Evolutionary conservation across 331 rosid species (phyloP).

Genomic region (Acacia pycnantha): DNA sequence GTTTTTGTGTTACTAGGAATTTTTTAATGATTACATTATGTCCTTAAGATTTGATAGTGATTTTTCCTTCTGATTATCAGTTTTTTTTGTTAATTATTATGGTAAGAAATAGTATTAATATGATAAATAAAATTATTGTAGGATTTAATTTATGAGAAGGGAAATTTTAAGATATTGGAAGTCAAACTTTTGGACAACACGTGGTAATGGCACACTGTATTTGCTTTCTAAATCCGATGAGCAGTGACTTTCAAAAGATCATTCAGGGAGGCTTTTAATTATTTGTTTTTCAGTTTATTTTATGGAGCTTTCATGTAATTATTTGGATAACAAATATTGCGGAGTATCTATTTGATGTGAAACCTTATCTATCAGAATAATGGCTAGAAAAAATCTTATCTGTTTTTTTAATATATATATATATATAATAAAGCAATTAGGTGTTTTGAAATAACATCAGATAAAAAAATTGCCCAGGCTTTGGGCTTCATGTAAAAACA

Average conservation of each 20-base stretch:
- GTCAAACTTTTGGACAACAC: neutral
- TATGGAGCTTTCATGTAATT: neutral
- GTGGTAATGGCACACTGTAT: constrained; percentile 13
- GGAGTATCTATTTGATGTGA: neutral
- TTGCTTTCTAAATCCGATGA: neutral
- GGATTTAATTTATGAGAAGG: neutral
- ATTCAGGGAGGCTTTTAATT: neutral
- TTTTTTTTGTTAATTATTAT: neutral
- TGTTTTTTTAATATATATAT: too few relatives aligned
- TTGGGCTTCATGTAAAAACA: too few relatives aligned
- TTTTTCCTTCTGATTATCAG: too few relatives aligned
- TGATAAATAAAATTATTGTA: neutral
- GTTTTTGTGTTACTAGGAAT: too few relatives aligned
- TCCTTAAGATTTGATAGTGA: too few relatives aligned
- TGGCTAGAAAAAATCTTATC: neutral
- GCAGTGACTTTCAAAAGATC: neutral
- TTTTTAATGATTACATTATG: too few relatives aligned
- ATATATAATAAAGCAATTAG: neutral
- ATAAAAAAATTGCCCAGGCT: neutral
- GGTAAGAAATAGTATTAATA: neutral
- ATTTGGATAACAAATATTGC: neutral
- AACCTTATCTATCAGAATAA: neutral
- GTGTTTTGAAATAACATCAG: neutral
- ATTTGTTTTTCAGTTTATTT: neutral
- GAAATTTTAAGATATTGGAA: neutral